Percentiles rank a stretch among this genome's conserved stretches.
Conservation (phyloP, 768 basidiomycete genomes). For the Suillus subalutaceus region DNA sequence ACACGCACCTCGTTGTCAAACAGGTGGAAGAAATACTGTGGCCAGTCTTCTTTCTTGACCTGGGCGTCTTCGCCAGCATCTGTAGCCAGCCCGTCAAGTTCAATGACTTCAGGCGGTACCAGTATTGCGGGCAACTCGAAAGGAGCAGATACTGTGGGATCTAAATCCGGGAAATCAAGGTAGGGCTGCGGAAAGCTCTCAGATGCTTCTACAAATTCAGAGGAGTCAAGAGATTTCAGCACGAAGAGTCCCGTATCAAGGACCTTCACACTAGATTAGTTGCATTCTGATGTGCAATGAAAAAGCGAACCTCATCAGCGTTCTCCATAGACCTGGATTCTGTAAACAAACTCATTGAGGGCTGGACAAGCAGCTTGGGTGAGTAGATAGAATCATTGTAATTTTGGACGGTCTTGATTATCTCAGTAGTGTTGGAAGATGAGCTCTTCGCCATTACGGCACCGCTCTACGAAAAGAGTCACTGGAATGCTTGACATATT, state of each 20-base stretch:
- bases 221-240: conserved; percentile 61
- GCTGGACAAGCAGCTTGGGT: conserved; percentile 68
- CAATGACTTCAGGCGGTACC: conserved; percentile 87
- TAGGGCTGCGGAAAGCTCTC: conserved; percentile 71
- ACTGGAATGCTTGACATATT: neutral
- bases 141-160: conserved; percentile 41
- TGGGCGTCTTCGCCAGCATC: conserved; percentile 73
- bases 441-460: conserved; percentile 62
- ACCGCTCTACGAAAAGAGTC: conserved; percentile 55
- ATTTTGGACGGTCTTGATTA: conserved; percentile 71
- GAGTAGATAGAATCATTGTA: conserved; percentile 65
- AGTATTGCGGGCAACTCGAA: conserved; percentile 79
- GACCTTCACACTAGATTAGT: conserved; percentile 46
- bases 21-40: conserved; percentile 66
- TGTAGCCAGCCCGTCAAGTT: conserved; percentile 69
- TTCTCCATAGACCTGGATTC: conserved; percentile 46
- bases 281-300: conserved; percentile 9
- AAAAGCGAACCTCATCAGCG: conserved; percentile 59
- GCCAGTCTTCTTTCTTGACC: conserved; percentile 83
- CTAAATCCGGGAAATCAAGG: conserved; percentile 46
- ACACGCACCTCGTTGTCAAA: conserved; percentile 60
- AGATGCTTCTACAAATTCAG: conserved; percentile 59
- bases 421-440: conserved; percentile 59
- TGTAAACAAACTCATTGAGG: conserved; percentile 56
- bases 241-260: conserved; percentile 73